These are phyloP conservation scores for Agarophyton chilense DNA, from an alignment of 23 red algal genomes.

Conservation along the genomic window DNA sequence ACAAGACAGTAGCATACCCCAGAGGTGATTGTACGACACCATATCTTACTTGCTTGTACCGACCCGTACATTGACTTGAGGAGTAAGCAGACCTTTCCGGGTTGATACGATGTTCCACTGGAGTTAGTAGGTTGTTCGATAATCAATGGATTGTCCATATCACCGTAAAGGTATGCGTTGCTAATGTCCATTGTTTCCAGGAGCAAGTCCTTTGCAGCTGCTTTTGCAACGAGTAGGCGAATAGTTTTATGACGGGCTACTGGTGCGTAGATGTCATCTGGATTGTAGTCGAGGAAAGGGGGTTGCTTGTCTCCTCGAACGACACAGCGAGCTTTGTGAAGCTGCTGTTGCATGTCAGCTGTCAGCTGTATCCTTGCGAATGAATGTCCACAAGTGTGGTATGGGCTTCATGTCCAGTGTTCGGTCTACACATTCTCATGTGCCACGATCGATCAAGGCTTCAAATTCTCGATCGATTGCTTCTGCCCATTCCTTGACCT, in stretches of 20 bases:
- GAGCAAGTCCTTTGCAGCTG: neutral
- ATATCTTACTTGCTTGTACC: neutral
- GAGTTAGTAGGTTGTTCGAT: neutral
- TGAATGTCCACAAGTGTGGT: neutral
- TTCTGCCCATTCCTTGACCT: neutral
- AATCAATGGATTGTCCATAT: neutral
- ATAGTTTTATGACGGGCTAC: neutral
- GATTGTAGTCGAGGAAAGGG: neutral
- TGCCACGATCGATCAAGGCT: neutral
- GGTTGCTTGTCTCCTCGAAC: neutral
- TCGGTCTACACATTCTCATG: neutral
- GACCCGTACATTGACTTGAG: neutral
- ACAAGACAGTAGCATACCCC: too few relatives aligned
- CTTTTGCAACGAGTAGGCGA: neutral
- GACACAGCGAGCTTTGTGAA: neutral
- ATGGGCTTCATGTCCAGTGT: neutral
- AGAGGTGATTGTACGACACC: too few relatives aligned
- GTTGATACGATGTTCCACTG: neutral
- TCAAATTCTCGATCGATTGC: neutral
- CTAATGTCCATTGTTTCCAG: neutral
- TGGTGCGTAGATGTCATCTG: neutral
- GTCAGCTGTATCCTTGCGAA: neutral
- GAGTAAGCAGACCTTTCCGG: neutral
- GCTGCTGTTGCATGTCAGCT: neutral
- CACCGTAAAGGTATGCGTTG: neutral